Conservation (phyloP, 352 stramenopile species). For the Globisporangium spinosum region DNA sequence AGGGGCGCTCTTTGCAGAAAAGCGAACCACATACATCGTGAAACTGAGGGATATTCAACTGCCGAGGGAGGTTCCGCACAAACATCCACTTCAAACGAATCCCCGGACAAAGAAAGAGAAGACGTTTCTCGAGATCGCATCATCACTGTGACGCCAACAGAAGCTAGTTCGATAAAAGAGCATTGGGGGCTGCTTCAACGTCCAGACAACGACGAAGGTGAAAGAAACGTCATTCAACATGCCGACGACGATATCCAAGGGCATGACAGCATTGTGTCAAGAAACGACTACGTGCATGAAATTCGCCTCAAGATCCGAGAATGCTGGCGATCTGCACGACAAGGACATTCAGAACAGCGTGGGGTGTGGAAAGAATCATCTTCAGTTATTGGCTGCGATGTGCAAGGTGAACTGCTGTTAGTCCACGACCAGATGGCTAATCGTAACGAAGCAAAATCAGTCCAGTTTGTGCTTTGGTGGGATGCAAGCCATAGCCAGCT, state of each 20-base stretch:
- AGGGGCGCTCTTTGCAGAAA: constrained; percentile 26
- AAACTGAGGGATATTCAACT: neutral
- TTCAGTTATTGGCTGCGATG: constrained; percentile 37
- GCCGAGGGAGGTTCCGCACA: neutral
- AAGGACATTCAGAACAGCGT: neutral
- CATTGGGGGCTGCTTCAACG: neutral
- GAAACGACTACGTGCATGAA: constrained; percentile 6
- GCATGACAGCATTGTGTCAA: neutral
- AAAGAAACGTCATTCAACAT: neutral
- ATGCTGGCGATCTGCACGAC: constrained; percentile 18
- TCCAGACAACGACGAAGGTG: neutral
- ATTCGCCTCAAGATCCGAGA: constrained; percentile 31
- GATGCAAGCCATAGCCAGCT: constrained; percentile 33
- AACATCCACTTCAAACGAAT: too few species aligned
- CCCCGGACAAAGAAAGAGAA: neutral
- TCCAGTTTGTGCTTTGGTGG: constrained; percentile 56
- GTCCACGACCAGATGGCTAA: neutral
- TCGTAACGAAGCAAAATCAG: constrained; percentile 15
- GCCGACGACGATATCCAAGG: neutral
- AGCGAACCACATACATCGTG: neutral
- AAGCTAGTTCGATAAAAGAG: neutral
- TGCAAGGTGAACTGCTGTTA: constrained; percentile 33
- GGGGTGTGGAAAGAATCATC: neutral
- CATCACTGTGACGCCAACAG: neutral
- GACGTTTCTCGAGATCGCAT: neutral